Evolutionary conservation across 169 alveolate genomes (phyloP), one percentile per base, ranked within the genome.

Genomic region (Fabrea salina): DNA sequence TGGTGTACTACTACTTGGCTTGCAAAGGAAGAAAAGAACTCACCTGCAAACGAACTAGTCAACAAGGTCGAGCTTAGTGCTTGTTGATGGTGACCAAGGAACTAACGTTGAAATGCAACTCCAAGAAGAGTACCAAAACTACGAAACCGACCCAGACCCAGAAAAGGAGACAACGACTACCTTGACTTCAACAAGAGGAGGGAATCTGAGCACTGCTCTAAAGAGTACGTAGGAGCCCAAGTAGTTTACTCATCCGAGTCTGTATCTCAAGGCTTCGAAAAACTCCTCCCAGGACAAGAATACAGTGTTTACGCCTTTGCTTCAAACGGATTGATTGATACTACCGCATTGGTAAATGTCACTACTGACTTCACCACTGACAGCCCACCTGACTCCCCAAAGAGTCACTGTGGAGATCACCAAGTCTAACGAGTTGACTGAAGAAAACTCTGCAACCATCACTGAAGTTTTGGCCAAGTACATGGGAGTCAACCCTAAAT

Each of bases 301-400:
- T 58, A 58, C 4, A 58, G 27, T n/a, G 33, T 58, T 1, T n/a
- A 22, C 22, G 71, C 71, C 25, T 58, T 19, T 58, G 71, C 71
- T 2, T 37, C 25, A 6, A 58, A 58, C 71, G 27, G 27, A 51
- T 11, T 51, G 59, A 51, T 51, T 0, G 27, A 51, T 11, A 33
- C 19, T 11, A 51, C 59, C 27, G 19, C 59, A 51, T 51, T 33
- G 1, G 19, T 22, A 22, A 51, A 51, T 22, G 59, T 33, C 1
- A 5, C 0, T 27, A 51, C 59, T 7, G 22, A 22, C 22, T 22
- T 22, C 27, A 51, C 27, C 59, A 5, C 59, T 22, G 27, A 30
- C 27, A 51, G 59, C 27, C n/a, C n/a, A n/a, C n/a, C n/a, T n/a
- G 59, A 51, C 8, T 33, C 27, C 22, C 59, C 59, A 51, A 30